Evolutionary conservation across 805 yeast species (phyloP).

Genomic region (Metschnikowia cubensis): DNA sequence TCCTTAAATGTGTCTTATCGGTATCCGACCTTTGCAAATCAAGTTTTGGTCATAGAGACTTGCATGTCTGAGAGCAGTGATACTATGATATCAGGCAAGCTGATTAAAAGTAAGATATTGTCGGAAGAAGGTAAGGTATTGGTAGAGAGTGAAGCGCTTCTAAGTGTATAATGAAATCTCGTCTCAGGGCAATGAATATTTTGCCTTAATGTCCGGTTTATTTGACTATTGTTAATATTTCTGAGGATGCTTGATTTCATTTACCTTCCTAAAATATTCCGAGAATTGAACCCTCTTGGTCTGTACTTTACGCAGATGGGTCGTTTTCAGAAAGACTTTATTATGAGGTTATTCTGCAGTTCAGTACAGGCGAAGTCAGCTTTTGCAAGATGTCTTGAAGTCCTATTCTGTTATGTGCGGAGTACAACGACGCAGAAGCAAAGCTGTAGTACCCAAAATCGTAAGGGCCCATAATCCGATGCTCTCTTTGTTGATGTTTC

Average conservation of each 20-base stretch:
- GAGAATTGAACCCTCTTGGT: not conserved
- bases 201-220: not conserved
- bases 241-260: not conserved
- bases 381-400: no score
- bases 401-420: no score
- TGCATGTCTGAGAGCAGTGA: constrained; percentile 21
- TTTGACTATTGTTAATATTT: no score
- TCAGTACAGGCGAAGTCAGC: no score
- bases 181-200: not conserved
- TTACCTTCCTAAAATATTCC: not conserved
- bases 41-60: constrained; percentile 64
- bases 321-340: not conserved
- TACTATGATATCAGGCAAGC: constrained; percentile 20
- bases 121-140: constrained; percentile 49
- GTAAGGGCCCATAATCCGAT: no score
- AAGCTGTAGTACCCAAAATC: no score
- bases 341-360: not conserved
- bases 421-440: no score
- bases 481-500: no score
- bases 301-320: not conserved
- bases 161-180: not conserved
- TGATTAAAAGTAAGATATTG: constrained; percentile 51
- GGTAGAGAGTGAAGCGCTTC: constrained; percentile 39
- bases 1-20: constrained; percentile 51
- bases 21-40: constrained; percentile 75